Evolutionary conservation across 805 yeast species (phyloP).

Genomic region (Priceomyces haplophilus): DNA sequence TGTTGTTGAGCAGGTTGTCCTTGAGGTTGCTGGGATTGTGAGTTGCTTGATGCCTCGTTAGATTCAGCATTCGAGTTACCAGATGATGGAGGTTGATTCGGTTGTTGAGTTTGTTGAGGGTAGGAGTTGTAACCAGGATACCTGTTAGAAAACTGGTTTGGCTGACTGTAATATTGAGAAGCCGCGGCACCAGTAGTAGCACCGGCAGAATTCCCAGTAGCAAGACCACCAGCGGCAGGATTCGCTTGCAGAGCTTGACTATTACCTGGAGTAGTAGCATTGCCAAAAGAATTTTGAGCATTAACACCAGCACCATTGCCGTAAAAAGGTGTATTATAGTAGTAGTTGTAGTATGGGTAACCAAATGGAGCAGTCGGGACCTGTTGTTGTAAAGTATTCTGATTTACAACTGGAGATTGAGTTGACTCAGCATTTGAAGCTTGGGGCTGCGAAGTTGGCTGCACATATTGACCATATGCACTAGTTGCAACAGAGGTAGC

Average conservation of each 20-base stretch:
- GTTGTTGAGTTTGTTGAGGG: conserved; percentile 22
- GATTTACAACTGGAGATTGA: conserved; percentile 23
- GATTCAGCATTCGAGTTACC: conserved; percentile 18
- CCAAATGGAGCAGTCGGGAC: conserved; percentile 40
- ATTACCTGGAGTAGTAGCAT: conserved; percentile 14
- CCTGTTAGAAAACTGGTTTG: conserved; percentile 27
- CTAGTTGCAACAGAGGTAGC: conserved; percentile 29
- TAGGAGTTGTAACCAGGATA: conserved; percentile 30
- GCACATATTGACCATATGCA: conserved; percentile 24
- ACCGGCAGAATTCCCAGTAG: conserved; percentile 4
- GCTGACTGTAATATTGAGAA: conserved; percentile 27
- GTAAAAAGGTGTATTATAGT: conserved; percentile 41
- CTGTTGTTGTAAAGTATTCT: conserved; percentile 28
- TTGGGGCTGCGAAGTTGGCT: conserved; percentile 15
- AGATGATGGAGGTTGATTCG: conserved; percentile 6
- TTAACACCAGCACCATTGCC: conserved; percentile 30
- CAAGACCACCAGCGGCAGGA: conserved; percentile 8
- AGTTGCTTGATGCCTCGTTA: conserved; percentile 8
- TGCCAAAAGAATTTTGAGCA: conserved; percentile 20
- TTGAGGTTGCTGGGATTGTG: conserved; percentile 15
- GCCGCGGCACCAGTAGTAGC: conserved; percentile 8
- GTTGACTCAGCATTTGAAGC: conserved; percentile 17
- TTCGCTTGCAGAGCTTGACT: conserved; percentile 14
- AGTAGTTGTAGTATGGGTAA: conserved; percentile 42
- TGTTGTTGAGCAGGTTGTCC: conserved; percentile 25